Base-by-base conservation (phyloP, 768 basidiomycete species). In the Hortiboletus campestris region DNA sequence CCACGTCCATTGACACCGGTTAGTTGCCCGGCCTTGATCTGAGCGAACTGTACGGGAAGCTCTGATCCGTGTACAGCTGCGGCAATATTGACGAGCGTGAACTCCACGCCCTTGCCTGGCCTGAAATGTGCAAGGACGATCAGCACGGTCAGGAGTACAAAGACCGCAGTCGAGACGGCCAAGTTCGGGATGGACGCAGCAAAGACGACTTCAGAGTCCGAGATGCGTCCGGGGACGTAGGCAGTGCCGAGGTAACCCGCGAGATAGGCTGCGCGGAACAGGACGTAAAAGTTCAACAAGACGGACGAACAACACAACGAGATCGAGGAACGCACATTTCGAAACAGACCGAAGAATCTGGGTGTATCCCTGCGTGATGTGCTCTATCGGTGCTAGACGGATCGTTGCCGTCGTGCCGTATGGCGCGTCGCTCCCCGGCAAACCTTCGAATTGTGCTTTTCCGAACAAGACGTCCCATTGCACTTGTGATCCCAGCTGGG, bases 161-260 rank as follows among this genome's bases (percentile, higher is more conserved):
- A 67, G n/a, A 70, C 45, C 4, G 49, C 61, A 6, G 43, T 70
- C 19, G 69, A 54, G 17, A 64, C 53, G 0, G 59, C 63, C 54
- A 71, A 59, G 58, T 67, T 61, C 0, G 71, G 69, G 12, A 71
- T 58, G 3, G 68, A 66, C 3, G 66, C 49, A 2, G 62, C 63
- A 22, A 71, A 72, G 22, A 70, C 47, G 32, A 68, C 36, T 16
- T 63, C 49, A 3, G 56, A 41, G n/a, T 20, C 25, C 0, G 68
- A 64, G 14, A 70, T 35, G 3, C 63, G 62, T n/a, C 64, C 69
- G 2, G 69, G 69, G n/a, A 72, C 70, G 35, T 67, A 63, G 2
- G 70, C 60, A 0, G 57, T 63, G 12, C 70, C 64, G 7, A 71
- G 56, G 39, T 61, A 64, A 19, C 69, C 61, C 1, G 47, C 48